Conservation (phyloP, 805 yeast species). For the Pichia paraexigua region DNA sequence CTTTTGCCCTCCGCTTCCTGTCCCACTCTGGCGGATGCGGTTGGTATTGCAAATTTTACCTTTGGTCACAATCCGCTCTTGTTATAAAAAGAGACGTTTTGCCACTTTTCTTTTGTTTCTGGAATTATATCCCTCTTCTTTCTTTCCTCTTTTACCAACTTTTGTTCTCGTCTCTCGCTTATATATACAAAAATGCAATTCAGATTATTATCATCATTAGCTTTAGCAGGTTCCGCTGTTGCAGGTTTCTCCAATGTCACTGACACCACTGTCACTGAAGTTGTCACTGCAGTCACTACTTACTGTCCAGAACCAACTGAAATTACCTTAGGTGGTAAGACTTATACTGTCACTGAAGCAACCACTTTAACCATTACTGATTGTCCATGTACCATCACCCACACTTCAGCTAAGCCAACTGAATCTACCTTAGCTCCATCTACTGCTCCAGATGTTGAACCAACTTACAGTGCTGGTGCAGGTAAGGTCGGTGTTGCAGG, state of each 20-base stretch:
- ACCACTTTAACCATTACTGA: constrained; percentile 82
- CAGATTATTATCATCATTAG: constrained; percentile 27
- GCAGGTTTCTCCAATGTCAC: constrained; percentile 40
- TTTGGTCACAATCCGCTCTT: background rate
- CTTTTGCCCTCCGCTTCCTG: background rate
- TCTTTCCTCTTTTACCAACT: constrained; percentile 6
- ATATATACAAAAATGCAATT: constrained; percentile 28
- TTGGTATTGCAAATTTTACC: too few species aligned
- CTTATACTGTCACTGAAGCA: constrained; percentile 69
- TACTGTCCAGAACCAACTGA: constrained; percentile 77
- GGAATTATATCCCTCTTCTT: background rate
- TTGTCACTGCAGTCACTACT: constrained; percentile 67
- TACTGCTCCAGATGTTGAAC: constrained; percentile 14
- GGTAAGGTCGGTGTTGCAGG: constrained; percentile 34
- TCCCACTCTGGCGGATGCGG: background rate
- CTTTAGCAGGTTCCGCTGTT: constrained; percentile 34
- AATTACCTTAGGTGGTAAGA: constrained; percentile 53
- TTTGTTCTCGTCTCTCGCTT: constrained; percentile 27
- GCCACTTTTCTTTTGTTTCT: background rate
- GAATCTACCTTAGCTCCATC: constrained; percentile 12
- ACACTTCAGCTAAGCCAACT: constrained; percentile 15
- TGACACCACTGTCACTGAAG: constrained; percentile 45
- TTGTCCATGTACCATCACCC: constrained; percentile 67
- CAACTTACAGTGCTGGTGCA: constrained; percentile 24
- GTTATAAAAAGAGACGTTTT: background rate